A percentile compares a stretch with the other conserved stretches of the same genome.
These are phyloP conservation scores for Triangularia verruculosa DNA, from an alignment of 2,329 filamentous ascomycete species.

Conservation along the genomic window DNA sequence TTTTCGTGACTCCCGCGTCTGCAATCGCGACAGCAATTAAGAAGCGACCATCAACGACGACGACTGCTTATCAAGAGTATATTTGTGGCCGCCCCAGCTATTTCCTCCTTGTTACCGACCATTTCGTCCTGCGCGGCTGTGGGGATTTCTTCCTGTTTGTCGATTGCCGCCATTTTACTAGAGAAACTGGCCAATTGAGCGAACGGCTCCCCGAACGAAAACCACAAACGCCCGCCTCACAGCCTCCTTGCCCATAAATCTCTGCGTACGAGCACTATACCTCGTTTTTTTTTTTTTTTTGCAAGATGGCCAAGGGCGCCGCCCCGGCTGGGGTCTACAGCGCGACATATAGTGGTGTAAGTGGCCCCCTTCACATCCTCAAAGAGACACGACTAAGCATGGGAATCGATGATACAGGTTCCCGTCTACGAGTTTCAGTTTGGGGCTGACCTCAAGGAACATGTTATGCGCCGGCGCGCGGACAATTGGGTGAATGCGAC, in stretches of 20 bases:
- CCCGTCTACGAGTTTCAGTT: conserved; percentile 94
- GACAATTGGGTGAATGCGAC: conserved; percentile 99
- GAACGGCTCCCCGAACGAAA: neutral
- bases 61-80: neutral
- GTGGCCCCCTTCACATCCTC: conserved; percentile 32
- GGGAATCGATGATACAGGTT: conserved; percentile 54
- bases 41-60: conserved; percentile 13
- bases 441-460: conserved; percentile 70
- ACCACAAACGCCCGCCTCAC: neutral
- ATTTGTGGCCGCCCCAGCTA: neutral
- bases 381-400: neutral
- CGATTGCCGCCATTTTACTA: neutral
- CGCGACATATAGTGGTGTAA: conserved; percentile 67
- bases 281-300: too few relatives aligned
- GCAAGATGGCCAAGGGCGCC: conserved; percentile 47
- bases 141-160: neutral
- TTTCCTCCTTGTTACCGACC: neutral
- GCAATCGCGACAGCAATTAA: conserved; percentile 1
- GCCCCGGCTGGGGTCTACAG: conserved; percentile 56
- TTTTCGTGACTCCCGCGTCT: conserved; percentile 24
- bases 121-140: neutral
- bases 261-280: too few relatives aligned
- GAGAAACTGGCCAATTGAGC: neutral
- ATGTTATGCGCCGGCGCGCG: conserved; percentile 91
- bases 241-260: neutral